These are phyloP conservation scores for Cercospora canescens DNA, from an alignment of 2,329 filamentous ascomycete genomes.

Conservation along the genomic window DNA sequence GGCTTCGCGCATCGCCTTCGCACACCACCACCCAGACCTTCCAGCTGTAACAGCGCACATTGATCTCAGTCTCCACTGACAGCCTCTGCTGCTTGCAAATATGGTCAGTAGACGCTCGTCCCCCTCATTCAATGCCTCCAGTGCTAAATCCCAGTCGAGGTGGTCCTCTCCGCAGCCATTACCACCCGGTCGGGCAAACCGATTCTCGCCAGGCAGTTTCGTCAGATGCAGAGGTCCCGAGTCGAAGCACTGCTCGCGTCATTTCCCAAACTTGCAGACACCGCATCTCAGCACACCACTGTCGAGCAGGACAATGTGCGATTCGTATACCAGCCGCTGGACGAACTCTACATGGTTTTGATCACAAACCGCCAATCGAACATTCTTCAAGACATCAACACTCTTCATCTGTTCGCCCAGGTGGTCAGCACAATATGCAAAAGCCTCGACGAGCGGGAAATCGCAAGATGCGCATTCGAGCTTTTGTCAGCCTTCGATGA, in stretches of 20 bases:
- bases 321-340: constrained; percentile 97
- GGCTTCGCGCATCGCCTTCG: neutral
- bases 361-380: constrained; percentile 99
- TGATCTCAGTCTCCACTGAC: neutral
- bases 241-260: constrained; percentile 96
- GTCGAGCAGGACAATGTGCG: constrained; percentile 99
- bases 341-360: constrained; percentile 99
- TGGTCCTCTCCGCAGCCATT: constrained; percentile 97
- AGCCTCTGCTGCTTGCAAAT: neutral
- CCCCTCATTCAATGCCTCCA: neutral
- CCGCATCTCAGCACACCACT: constrained; percentile 93
- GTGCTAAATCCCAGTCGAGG: constrained; percentile 54
- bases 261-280: constrained; percentile 96
- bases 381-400: constrained; percentile 98
- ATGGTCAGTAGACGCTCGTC: neutral
- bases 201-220: constrained; percentile 95
- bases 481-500: constrained; percentile 96
- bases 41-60: neutral
- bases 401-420: constrained; percentile 94
- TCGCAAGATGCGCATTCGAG: constrained; percentile 91
- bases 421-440: constrained; percentile 97
- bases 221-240: constrained; percentile 94
- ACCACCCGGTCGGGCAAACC: constrained; percentile 98
- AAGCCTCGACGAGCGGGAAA: constrained; percentile 92
- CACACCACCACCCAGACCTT: neutral